These are phyloP conservation scores for Talaromyces ruber DNA, from an alignment of 495 filamentous ascomycete genomes.

Conservation along the genomic window DNA sequence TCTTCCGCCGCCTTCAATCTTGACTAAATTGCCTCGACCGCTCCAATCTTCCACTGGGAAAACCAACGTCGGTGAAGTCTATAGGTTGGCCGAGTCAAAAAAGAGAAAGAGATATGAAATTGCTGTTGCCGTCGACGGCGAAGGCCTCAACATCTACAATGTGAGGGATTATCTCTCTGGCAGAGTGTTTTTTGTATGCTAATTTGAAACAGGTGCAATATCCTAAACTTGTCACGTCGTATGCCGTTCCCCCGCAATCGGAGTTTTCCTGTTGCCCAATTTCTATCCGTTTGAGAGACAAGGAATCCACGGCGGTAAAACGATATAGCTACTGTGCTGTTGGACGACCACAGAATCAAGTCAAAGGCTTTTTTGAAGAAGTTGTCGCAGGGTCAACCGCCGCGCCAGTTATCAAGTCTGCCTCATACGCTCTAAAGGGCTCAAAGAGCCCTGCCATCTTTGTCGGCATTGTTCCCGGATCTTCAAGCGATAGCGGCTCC, in stretches of 20 bases:
- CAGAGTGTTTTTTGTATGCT: not conserved
- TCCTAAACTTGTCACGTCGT: conserved; percentile 73
- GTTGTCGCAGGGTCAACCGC: conserved; percentile 24
- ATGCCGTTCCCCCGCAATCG: conserved; percentile 75
- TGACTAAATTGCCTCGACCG: conserved; percentile 59
- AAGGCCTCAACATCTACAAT: conserved; percentile 88
- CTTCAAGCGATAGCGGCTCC: conserved; percentile 13
- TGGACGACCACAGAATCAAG: conserved; percentile 32
- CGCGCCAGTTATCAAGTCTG: conserved; percentile 31
- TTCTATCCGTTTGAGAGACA: conserved; percentile 57
- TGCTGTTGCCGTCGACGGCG: conserved; percentile 79
- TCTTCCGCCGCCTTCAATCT: conserved; percentile 39
- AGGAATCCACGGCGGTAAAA: conserved; percentile 40
- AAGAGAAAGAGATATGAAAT: conserved; percentile 86
- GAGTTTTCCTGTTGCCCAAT: conserved; percentile 68
- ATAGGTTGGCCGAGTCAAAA: conserved; percentile 58
- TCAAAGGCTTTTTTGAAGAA: conserved; percentile 47
- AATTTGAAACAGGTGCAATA: conserved; percentile 57
- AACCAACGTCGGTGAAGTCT: conserved; percentile 61
- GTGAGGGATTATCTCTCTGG: conserved; percentile 36
- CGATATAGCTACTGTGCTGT: conserved; percentile 63
- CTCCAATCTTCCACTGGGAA: conserved; percentile 51
- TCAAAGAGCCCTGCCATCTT: conserved; percentile 33
- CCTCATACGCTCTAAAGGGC: conserved; percentile 30
- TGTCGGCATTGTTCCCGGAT: conserved; percentile 29